A percentile compares a stretch with the other conserved stretches of the same genome.
Evolutionary conservation across 495 filamentous ascomycete genomes (phyloP).

Genomic region (Neurospora terricola): DNA sequence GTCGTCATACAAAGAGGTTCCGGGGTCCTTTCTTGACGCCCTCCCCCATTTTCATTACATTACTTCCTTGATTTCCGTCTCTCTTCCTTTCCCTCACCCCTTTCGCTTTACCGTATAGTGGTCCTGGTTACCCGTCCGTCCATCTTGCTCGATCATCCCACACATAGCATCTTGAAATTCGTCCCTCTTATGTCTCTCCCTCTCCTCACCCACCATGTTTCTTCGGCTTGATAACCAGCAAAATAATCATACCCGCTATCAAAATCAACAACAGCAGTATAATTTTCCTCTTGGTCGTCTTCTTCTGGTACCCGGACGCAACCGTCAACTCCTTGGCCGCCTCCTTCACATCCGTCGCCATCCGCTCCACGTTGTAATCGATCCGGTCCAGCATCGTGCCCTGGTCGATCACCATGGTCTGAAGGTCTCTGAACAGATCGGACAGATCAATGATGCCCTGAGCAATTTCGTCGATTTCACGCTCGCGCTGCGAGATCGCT

Average conservation of each 20-base stretch:
- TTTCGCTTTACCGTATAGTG: not conserved
- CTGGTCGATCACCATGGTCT: slow-evolving; percentile 96
- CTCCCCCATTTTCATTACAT: not conserved
- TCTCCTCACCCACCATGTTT: slow-evolving; percentile 15
- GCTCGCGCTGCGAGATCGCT: slow-evolving; percentile 82
- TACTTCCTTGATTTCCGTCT: not conserved
- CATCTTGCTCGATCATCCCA: not conserved
- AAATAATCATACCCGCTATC: slow-evolving; percentile 75
- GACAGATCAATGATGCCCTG: slow-evolving; percentile 95
- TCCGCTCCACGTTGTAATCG: slow-evolving; percentile 94
- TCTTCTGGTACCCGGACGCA: slow-evolving; percentile 77
- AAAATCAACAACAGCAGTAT: slow-evolving; percentile 78
- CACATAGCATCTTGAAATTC: not conserved
- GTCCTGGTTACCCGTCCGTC: not conserved
- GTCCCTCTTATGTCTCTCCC: not conserved
- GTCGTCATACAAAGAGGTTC: not conserved
- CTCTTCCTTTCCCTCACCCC: not conserved
- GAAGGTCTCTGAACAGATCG: slow-evolving; percentile 92
- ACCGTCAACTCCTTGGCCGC: slow-evolving; percentile 87
- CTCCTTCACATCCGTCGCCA: slow-evolving; percentile 79
- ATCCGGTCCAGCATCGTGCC: slow-evolving; percentile 96
- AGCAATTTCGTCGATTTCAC: slow-evolving; percentile 96
- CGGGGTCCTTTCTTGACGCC: not conserved
- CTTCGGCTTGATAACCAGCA: slow-evolving; percentile 78
- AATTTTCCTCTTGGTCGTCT: slow-evolving; percentile 80